Evolutionary conservation across 805 yeast species (phyloP).

Genomic region (Teunomyces tritomae): DNA sequence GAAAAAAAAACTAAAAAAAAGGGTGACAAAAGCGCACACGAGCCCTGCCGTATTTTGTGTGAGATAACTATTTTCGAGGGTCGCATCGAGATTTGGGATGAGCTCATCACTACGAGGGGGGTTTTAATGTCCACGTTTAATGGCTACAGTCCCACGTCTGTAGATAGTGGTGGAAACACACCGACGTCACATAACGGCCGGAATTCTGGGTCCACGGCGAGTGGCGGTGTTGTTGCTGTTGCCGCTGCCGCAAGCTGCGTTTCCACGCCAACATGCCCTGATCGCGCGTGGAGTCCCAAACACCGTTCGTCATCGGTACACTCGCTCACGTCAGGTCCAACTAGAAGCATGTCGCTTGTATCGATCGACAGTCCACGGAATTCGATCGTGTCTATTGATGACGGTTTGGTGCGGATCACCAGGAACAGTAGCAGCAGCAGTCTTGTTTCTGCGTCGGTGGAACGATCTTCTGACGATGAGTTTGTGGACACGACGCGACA

Average conservation of each 20-base stretch:
- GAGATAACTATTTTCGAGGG: conserved; percentile 6
- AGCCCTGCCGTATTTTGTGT: not conserved
- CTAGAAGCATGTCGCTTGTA: conserved; percentile 35
- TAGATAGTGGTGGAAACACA: not conserved
- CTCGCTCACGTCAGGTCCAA: conserved; percentile 13
- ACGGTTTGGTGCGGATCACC: conserved; percentile 23
- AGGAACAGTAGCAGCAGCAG: conserved; percentile 34
- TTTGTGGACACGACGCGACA: too few relatives aligned
- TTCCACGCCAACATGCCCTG: not conserved
- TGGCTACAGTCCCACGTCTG: not conserved
- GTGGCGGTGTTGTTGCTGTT: too few relatives aligned
- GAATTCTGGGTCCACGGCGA: not conserved
- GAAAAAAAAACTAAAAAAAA: not conserved
- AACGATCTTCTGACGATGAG: conserved; percentile 31
- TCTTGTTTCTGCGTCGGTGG: conserved; percentile 10
- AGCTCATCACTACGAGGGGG: conserved; percentile 2
- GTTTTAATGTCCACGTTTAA: not conserved
- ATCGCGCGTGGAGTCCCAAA: conserved; percentile 9
- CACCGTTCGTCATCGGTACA: conserved; percentile 36
- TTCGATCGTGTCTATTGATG: conserved; percentile 40
- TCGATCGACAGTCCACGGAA: conserved; percentile 41
- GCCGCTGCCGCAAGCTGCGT: not conserved
- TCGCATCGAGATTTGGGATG: conserved; percentile 2
- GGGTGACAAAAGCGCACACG: not conserved
- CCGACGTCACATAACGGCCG: not conserved